phyloP scores from a whole-genome alignment of 495 filamentous ascomycete genomes.

The Cryomyces antarcticus region DNA sequence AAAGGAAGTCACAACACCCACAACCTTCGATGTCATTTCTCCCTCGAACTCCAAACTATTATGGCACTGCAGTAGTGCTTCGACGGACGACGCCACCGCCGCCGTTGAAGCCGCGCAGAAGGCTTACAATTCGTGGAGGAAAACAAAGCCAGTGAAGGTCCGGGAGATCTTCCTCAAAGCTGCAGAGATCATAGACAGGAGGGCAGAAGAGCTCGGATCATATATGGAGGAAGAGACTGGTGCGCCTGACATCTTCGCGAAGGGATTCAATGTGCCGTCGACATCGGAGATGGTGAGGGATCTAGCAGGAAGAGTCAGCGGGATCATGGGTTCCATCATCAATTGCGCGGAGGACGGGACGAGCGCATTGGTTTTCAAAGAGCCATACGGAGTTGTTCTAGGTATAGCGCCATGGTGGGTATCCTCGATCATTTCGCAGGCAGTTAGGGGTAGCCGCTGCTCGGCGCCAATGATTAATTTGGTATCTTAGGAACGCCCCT shows the following conservation, averaged over 20 bases:
- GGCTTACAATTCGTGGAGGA: slow-evolving; percentile 54
- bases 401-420: slow-evolving; percentile 56
- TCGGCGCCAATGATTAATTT: neutral
- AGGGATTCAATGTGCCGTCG: slow-evolving; percentile 35
- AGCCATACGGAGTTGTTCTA: slow-evolving; percentile 66
- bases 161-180: slow-evolving; percentile 54
- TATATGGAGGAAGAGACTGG: slow-evolving; percentile 56
- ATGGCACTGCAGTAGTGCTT: slow-evolving; percentile 40
- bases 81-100: slow-evolving; percentile 35
- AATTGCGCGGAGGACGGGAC: slow-evolving; percentile 29
- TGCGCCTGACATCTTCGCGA: slow-evolving; percentile 18
- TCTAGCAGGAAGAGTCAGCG: slow-evolving; percentile 43
- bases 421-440: neutral
- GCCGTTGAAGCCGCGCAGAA: slow-evolving; percentile 44
- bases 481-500: slow-evolving; percentile 14
- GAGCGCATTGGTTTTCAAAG: slow-evolving; percentile 51
- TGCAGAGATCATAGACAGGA: slow-evolving; percentile 41
- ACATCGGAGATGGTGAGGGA: slow-evolving; percentile 44
- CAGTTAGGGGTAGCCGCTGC: neutral
- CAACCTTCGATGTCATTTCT: slow-evolving; percentile 44
- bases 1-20: slow-evolving; percentile 36
- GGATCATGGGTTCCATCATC: slow-evolving; percentile 42
- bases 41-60: slow-evolving; percentile 42
- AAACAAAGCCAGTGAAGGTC: slow-evolving; percentile 36
- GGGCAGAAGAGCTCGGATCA: slow-evolving; percentile 39